Evolutionary conservation across 305 asterid genomes (phyloP), one percentile per base, ranked within the genome.

Genomic region (Caryopteris hybrid): DNA sequence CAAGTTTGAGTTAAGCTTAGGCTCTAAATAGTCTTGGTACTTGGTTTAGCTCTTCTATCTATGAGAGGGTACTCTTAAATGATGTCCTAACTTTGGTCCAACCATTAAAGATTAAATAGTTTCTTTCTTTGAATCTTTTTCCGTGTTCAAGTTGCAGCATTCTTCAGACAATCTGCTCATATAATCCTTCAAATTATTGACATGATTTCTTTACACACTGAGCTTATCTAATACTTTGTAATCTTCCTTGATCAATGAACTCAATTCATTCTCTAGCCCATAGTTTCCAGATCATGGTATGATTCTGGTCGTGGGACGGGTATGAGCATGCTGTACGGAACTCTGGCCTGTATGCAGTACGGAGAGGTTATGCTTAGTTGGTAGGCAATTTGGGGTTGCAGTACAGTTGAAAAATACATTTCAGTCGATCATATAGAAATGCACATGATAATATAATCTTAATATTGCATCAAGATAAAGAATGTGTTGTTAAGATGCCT

Each of bases 41-140:
- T 33, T 57, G 27, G 43, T 14, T 14, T 56, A 5, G 45, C 8
- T 33, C 46, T 34, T 57, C 46, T 57, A 33, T 41, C 7, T 8
- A 14, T 6, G 22, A 57, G 13, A n/a, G 16, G 10, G 6, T 22
- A n/a, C n/a, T 57, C 17, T 52, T 25, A 23, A 8, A 22, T 22
- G 23, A 31, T 10, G 84, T 86, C 21, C 41, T 42, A 41, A 17
- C 47, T 3, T 27, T 31, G 62, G 23, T 46, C 42, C 12, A 34
- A 13, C 31, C 6, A 16, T 36, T 17, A 17, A 20, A 51, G 57
- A 33, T 9, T 21, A 22, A 4, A 4, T 10, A 11, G 1, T 51
- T 21, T 51, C 57, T 1, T 25, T 4, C 31, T 25, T 4, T 2
- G 31, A 25, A 25, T 25, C 3, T 25, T 25, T 1, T 25, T 25